A percentile compares a stretch with the other conserved stretches of the same genome.
phyloP scores from a whole-genome alignment of 2,329 filamentous ascomycete species.

The Sphaerostilbella broomeana region DNA sequence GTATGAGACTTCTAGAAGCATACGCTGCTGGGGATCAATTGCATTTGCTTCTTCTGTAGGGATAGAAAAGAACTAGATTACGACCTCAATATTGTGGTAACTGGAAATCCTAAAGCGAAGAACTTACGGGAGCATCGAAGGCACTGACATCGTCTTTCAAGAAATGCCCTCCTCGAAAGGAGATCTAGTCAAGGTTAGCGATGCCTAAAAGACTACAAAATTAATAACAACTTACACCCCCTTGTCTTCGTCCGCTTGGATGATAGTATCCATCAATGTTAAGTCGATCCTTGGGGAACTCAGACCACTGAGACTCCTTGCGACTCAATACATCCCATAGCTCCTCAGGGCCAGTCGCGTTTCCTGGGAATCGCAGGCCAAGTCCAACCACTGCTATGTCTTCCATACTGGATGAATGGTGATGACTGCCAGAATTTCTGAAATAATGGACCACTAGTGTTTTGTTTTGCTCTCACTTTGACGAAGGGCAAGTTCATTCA shows the following conservation, averaged over 20 bases:
- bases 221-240: slow-evolving; percentile 33
- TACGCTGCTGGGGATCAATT: slow-evolving; percentile 48
- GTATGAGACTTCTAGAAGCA: slow-evolving; percentile 44
- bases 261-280: slow-evolving; percentile 50
- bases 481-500: no score
- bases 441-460: no score
- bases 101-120: slow-evolving; percentile 5
- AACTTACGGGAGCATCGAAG: slow-evolving; percentile 45
- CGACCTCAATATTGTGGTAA: not conserved
- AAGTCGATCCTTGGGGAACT: slow-evolving; percentile 42
- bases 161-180: slow-evolving; percentile 45
- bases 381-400: slow-evolving; percentile 48
- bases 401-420: no score
- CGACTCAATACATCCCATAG: slow-evolving; percentile 44
- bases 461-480: no score
- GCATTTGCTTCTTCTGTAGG: slow-evolving; percentile 44
- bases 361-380: slow-evolving; percentile 45
- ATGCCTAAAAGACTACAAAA: not conserved
- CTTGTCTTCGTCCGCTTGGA: slow-evolving; percentile 42
- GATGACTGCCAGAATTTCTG: no score
- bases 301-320: slow-evolving; percentile 41
- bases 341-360: slow-evolving; percentile 35
- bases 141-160: slow-evolving; percentile 39
- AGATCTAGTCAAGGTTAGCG: slow-evolving; percentile 29
- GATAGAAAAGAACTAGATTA: slow-evolving; percentile 44